phyloP scores from a whole-genome alignment of 2,329 filamentous ascomycete species.

The Xylariaceae sp. region DNA sequence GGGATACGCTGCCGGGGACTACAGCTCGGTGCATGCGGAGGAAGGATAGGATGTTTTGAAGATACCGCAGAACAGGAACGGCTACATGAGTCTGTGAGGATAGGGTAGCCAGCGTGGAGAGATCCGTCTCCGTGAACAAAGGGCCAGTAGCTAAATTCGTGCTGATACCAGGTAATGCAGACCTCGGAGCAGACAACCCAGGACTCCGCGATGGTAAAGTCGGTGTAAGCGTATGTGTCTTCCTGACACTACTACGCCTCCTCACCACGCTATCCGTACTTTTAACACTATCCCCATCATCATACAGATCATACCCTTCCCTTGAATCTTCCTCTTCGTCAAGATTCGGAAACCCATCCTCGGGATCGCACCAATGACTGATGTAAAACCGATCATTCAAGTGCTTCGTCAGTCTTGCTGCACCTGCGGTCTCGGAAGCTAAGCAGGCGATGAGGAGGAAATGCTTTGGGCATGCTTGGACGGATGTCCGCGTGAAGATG shows the following conservation, averaged over 20 bases:
- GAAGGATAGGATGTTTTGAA: slow-evolving; percentile 84
- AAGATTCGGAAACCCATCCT: slow-evolving; percentile 71
- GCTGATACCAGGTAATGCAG: slow-evolving; percentile 7
- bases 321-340: slow-evolving; percentile 55
- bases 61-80: slow-evolving; percentile 77
- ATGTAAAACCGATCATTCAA: slow-evolving; percentile 84
- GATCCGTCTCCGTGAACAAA: slow-evolving; percentile 40
- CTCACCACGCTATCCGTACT: slow-evolving; percentile 42
- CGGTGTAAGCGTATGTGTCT: slow-evolving; percentile 8
- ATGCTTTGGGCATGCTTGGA: slow-evolving; percentile 70
- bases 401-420: slow-evolving; percentile 52
- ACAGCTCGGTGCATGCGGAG: slow-evolving; percentile 86
- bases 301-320: slow-evolving; percentile 27
- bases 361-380: slow-evolving; percentile 75
- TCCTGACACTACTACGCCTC: slow-evolving; percentile 13
- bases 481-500: slow-evolving; percentile 71
- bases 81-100: slow-evolving; percentile 61
- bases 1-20: slow-evolving; percentile 67
- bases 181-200: not conserved
- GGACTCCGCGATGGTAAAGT: not conserved
- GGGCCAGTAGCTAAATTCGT: too few species aligned
- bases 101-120: slow-evolving; percentile 59
- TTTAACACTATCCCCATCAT: slow-evolving; percentile 7
- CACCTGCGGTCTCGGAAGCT: slow-evolving; percentile 34
- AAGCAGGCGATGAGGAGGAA: slow-evolving; percentile 82